Evolutionary conservation across 257 asterid species (phyloP).

Genomic region (Rehmannia glutinosa): DNA sequence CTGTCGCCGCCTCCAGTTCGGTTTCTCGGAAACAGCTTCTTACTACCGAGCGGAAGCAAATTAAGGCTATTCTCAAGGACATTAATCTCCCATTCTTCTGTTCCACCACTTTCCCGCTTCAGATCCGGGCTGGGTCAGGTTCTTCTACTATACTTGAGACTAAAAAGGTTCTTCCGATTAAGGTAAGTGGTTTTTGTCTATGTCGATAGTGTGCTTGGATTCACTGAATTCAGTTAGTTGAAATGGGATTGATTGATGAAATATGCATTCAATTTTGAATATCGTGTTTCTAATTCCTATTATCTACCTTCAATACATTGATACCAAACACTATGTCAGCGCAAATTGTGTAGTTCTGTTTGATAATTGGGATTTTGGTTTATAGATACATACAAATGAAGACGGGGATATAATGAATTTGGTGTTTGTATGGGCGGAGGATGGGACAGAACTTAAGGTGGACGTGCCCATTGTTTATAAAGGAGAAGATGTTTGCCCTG

Average conservation of each 20-base stretch:
- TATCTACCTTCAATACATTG: neutral
- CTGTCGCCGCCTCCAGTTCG: slow-evolving; percentile 40
- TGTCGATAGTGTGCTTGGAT: neutral
- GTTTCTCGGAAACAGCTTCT: slow-evolving; percentile 61
- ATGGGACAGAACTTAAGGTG: slow-evolving; percentile 67
- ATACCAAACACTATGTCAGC: neutral
- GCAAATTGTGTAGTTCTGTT: neutral
- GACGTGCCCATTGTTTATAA: slow-evolving; percentile 78
- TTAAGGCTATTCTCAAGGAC: slow-evolving; percentile 62
- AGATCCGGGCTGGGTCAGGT: slow-evolving; percentile 90
- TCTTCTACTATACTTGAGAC: slow-evolving; percentile 66
- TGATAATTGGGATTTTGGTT: slow-evolving; percentile 11
- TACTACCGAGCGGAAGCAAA: slow-evolving; percentile 81
- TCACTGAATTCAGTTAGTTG: neutral
- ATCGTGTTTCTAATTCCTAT: neutral
- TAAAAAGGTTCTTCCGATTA: slow-evolving; percentile 78
- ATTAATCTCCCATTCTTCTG: slow-evolving; percentile 64
- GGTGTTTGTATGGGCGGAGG: slow-evolving; percentile 98
- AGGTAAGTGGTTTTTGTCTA: slow-evolving; percentile 39
- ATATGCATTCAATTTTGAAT: neutral
- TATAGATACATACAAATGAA: slow-evolving; percentile 67
- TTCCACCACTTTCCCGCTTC: slow-evolving; percentile 81
- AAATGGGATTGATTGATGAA: neutral
- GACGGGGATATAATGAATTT: slow-evolving; percentile 79
- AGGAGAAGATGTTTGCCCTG: slow-evolving; percentile 88